Conservation (phyloP, 306 rosid species). For the Casuarina glauca region DNA sequence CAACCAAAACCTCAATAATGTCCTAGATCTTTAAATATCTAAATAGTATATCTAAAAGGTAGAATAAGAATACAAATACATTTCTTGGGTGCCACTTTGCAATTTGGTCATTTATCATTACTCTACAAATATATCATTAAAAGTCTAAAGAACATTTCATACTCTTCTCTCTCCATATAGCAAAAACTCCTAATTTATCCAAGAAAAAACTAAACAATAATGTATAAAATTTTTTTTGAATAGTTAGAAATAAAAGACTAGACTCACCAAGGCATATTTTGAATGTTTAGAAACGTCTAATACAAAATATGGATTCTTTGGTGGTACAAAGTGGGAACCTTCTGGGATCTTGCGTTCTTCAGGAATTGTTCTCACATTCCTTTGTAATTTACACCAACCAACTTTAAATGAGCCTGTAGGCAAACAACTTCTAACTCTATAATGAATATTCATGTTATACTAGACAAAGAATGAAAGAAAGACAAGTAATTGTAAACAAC, state of each 20-base stretch:
- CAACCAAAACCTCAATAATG: no score
- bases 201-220: not conserved
- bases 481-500: not conserved
- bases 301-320: not conserved
- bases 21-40: not conserved
- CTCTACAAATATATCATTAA: no score
- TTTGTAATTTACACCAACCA: not conserved
- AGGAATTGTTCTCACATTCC: not conserved
- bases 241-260: not conserved
- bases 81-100: not conserved
- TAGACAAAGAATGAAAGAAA: not conserved
- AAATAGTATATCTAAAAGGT: not conserved
- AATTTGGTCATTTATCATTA: not conserved
- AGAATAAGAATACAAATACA: not conserved
- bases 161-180: no score
- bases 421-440: not conserved
- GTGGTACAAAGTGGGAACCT: not conserved
- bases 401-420: constrained; percentile 2
- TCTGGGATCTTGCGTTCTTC: no score
- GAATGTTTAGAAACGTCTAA: no score
- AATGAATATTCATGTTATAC: not conserved
- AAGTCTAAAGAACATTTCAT: not conserved
- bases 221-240: no score
- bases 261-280: not conserved
- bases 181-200: not conserved